phyloP scores from a whole-genome alignment of 1,139 yeast species.

The Kazachstania sp. region DNA sequence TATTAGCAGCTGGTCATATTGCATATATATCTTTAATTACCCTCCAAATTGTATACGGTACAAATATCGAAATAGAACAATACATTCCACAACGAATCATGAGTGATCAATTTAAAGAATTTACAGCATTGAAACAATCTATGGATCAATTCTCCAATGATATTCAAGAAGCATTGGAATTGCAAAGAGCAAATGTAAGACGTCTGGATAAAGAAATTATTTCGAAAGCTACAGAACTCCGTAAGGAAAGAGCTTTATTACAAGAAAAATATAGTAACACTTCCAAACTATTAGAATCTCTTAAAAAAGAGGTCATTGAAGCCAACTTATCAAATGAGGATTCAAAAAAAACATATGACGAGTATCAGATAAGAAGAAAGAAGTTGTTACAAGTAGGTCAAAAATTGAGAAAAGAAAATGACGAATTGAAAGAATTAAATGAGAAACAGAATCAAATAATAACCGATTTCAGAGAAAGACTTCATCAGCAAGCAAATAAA shows the following conservation, averaged over 20 bases:
- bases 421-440: constrained; percentile 17
- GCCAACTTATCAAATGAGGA: constrained; percentile 8
- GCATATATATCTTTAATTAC: no score
- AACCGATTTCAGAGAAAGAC: constrained; percentile 16
- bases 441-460: constrained; percentile 22
- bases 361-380: constrained; percentile 14
- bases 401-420: constrained; percentile 14
- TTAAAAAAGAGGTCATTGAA: constrained; percentile 7
- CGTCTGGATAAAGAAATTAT: constrained; percentile 17
- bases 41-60: no score
- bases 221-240: constrained; percentile 13
- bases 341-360: constrained; percentile 17
- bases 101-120: constrained; percentile 3
- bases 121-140: constrained; percentile 1
- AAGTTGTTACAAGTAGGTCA: constrained; percentile 14
- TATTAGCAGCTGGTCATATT: no score
- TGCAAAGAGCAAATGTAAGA: not conserved
- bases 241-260: constrained; percentile 10
- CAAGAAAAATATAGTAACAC: constrained; percentile 26
- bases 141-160: constrained; percentile 2
- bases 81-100: not conserved
- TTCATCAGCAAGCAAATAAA: constrained; percentile 16
- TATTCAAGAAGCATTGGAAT: constrained; percentile 2
- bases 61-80: not conserved
- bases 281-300: not conserved